Conservation (phyloP, 129 eudicot genomes). For the Ambrosia trifida region DNA sequence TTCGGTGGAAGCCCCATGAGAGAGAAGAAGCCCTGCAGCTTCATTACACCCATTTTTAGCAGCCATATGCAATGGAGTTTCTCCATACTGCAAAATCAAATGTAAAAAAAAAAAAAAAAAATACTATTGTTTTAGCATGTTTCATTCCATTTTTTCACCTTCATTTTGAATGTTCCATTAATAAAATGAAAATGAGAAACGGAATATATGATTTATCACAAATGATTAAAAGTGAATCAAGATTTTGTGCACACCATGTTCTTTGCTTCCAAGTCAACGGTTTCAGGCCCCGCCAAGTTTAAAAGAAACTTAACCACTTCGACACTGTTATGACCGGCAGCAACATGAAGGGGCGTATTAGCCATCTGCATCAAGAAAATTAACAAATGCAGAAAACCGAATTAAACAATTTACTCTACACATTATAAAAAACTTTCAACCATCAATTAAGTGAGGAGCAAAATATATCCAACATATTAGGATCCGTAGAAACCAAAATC, state of each 20-base stretch:
- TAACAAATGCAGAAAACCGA: not conserved
- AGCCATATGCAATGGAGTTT: constrained; percentile 88
- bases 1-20: constrained; percentile 83
- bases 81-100: constrained; percentile 62
- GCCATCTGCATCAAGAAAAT: constrained; percentile 68
- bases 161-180: not conserved
- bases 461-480: not conserved
- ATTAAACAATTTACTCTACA: not conserved
- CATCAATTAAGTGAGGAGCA: not conserved
- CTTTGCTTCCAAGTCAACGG: constrained; percentile 85
- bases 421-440: not conserved
- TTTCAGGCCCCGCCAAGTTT: constrained; percentile 69
- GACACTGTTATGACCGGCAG: constrained; percentile 82
- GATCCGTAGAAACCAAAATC: constrained; percentile 3
- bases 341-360: constrained; percentile 93
- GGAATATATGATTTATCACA: not conserved
- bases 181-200: not conserved
- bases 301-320: constrained; percentile 73
- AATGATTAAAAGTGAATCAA: not conserved
- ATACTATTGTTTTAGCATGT: not conserved
- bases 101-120: constrained; percentile 8
- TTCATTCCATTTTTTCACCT: constrained; percentile 9
- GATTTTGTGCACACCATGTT: constrained; percentile 79
- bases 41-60: constrained; percentile 83
- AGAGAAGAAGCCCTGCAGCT: constrained; percentile 45